phyloP scores from a whole-genome alignment of 78 protist genomes.

The Dictyostelium brefeldianum region DNA sequence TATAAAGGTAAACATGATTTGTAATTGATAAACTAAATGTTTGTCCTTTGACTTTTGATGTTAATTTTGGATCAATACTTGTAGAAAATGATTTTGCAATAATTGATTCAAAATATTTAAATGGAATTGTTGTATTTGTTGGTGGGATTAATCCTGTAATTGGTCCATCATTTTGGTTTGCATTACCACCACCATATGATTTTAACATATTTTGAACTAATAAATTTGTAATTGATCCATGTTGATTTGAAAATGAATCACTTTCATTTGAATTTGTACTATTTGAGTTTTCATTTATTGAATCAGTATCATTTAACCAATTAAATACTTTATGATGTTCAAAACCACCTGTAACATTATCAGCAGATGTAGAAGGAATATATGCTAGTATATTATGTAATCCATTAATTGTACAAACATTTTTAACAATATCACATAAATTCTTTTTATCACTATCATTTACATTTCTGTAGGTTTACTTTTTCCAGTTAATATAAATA shows the following conservation, averaged over 20 bases:
- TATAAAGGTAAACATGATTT: slow-evolving; percentile 14
- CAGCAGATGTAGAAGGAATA: background rate
- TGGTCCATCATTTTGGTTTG: background rate
- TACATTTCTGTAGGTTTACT: slow-evolving; percentile 6
- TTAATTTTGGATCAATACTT: background rate
- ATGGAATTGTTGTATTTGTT: background rate
- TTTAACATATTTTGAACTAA: background rate
- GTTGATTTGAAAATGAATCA: background rate
- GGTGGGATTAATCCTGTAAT: slow-evolving; percentile 12
- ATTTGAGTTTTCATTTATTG: background rate
- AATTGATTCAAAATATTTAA: background rate
- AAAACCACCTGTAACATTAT: background rate
- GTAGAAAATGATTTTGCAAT: background rate
- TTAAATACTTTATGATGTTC: background rate
- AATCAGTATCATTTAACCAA: background rate
- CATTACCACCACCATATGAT: background rate
- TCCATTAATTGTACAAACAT: background rate
- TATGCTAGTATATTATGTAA: background rate
- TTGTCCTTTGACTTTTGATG: background rate
- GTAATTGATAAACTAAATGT: slow-evolving; percentile 4
- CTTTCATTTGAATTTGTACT: background rate
- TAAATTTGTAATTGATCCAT: background rate
- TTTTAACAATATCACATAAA: background rate
- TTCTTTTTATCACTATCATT: background rate
- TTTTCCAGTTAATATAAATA: too few species aligned